A percentile compares a stretch with the other conserved stretches of the same genome.
Evolutionary conservation across 345 rosid genomes (phyloP).

Genomic region (Populus alba): DNA sequence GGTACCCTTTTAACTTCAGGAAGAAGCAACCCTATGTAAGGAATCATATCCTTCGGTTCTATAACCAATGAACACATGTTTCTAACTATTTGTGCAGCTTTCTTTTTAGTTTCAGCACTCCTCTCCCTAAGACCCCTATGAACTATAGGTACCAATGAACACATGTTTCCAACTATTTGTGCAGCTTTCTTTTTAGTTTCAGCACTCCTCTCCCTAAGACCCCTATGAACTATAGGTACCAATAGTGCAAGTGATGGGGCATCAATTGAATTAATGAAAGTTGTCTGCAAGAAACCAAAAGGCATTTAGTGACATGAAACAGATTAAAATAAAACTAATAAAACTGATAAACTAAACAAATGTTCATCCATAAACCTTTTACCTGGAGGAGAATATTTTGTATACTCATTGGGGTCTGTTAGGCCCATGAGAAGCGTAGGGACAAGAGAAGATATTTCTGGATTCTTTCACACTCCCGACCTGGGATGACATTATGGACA

Average conservation of each 20-base stretch:
- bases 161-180: too few species aligned
- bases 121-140: conserved; percentile 98
- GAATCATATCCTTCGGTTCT: conserved; percentile 97
- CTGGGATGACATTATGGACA: conserved; percentile 36
- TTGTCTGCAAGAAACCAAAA: conserved; percentile 62
- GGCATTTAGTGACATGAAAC: conserved; percentile 13
- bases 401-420: conserved; percentile 90
- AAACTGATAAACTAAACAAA: neutral
- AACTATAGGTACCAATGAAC: too few species aligned
- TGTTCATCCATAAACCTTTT: conserved; percentile 28
- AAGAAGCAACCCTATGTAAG: conserved; percentile 92
- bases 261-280: conserved; percentile 89
- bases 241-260: conserved; percentile 94
- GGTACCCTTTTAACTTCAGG: conserved; percentile 97
- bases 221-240: too few species aligned
- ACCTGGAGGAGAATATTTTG: conserved; percentile 96
- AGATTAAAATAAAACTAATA: neutral
- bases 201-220: too few species aligned
- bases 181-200: too few species aligned
- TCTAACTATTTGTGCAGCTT: conserved; percentile 94
- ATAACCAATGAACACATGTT: conserved; percentile 99
- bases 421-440: conserved; percentile 94
- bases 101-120: conserved; percentile 95
- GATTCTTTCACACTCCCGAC: conserved; percentile 98
- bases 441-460: conserved; percentile 95